These are phyloP conservation scores for Marchantia polymorpha DNA, from an alignment of 225 moss, liverwort and hornwort species.

Conservation along the genomic window DNA sequence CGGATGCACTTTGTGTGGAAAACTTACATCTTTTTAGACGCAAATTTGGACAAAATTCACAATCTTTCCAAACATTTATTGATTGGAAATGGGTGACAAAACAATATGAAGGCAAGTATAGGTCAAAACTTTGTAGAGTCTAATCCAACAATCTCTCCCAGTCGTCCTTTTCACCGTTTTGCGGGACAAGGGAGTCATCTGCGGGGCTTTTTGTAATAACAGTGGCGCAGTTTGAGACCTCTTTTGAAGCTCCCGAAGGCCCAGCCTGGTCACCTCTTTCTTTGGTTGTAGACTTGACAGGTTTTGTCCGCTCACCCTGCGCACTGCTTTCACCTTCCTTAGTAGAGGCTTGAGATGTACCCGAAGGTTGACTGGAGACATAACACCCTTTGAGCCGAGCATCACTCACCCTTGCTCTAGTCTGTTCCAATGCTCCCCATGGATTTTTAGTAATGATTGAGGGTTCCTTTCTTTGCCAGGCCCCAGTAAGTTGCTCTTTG, in stretches of 20 bases:
- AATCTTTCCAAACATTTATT: background rate
- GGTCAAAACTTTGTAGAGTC: constrained; percentile 23
- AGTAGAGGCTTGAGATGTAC: constrained; percentile 6
- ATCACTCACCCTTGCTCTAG: constrained; percentile 21
- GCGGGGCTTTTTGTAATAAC: background rate
- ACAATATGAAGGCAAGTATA: constrained; percentile 12
- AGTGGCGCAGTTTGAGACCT: background rate
- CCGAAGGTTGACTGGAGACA: constrained; percentile 27
- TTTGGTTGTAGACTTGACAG: constrained; percentile 6
- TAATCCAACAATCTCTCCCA: constrained; percentile 50
- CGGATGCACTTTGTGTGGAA: too few relatives aligned
- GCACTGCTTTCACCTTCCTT: constrained; percentile 40
- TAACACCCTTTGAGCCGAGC: constrained; percentile 29
- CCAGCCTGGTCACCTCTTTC: constrained; percentile 21
- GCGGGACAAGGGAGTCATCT: background rate
- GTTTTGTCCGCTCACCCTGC: constrained; percentile 36
- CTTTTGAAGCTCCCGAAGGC: constrained; percentile 17
- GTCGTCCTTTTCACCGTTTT: constrained; percentile 32
- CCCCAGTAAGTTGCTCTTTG: constrained; percentile 51
- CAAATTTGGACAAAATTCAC: too few relatives aligned
- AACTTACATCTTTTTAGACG: too few relatives aligned
- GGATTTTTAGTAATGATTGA: constrained; percentile 69
- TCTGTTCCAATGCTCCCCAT: constrained; percentile 71
- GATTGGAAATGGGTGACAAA: constrained; percentile 18
- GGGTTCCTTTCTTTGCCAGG: constrained; percentile 69